Percentiles rank a stretch among this genome's conserved stretches.
Conservation (phyloP, 345 rosid species). For the Aurinia saxatilis region DNA sequence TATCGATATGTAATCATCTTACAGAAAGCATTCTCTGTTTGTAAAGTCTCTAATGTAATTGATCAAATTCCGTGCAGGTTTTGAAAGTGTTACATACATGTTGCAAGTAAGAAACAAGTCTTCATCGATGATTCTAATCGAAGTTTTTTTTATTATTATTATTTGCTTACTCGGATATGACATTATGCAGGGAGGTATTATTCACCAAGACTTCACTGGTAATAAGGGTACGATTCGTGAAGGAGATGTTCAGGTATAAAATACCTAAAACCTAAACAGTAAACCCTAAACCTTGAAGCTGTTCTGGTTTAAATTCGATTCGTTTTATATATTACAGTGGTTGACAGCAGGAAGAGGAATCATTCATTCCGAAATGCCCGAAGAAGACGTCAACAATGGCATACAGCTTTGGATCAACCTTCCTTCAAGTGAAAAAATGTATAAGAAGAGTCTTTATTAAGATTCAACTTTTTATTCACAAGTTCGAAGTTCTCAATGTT, state of each 20-base stretch:
- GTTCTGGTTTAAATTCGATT: constrained; percentile 27
- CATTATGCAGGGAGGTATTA: constrained; percentile 54
- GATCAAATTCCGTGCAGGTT: constrained; percentile 40
- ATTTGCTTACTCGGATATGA: background rate
- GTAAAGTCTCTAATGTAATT: background rate
- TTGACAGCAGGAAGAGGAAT: constrained; percentile 97
- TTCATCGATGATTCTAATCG: background rate
- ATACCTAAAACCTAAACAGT: too few species aligned
- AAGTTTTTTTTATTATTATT: background rate
- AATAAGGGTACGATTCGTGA: constrained; percentile 57
- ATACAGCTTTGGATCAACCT: constrained; percentile 93
- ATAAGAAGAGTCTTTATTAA: background rate
- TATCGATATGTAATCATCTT: background rate
- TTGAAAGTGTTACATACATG: constrained; percentile 94
- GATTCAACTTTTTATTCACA: background rate
- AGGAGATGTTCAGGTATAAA: constrained; percentile 79
- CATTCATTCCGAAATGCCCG: constrained; percentile 94
- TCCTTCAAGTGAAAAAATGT: constrained; percentile 73
- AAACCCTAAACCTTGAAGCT: background rate
- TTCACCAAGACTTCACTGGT: constrained; percentile 78
- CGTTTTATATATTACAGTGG: constrained; percentile 43
- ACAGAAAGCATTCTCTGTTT: background rate
- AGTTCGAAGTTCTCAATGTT: background rate
- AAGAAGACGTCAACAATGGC: constrained; percentile 51
- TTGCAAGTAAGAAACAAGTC: constrained; percentile 43